Evolutionary conservation across 1,284 basidiomycete genomes (phyloP).

Genomic region (Ganoderma resinaceum): DNA sequence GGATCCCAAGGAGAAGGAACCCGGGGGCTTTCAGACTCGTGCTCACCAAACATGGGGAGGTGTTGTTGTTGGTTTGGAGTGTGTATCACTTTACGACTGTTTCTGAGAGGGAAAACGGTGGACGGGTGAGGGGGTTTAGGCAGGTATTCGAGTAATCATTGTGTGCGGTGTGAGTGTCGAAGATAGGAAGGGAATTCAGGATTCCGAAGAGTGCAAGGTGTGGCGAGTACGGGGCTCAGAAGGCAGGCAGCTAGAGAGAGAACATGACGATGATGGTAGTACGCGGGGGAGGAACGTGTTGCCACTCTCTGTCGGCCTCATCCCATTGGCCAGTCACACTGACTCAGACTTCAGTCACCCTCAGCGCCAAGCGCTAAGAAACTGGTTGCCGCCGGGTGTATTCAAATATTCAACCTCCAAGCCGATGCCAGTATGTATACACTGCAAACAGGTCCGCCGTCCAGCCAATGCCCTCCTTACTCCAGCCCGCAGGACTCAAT

Average conservation of each 20-base stretch:
- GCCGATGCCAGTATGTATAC: background rate
- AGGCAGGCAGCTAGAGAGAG: constrained; percentile 10
- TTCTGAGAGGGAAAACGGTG: constrained; percentile 12
- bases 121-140: constrained; percentile 22
- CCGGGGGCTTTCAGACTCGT: constrained; percentile 76
- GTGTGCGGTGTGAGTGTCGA: constrained; percentile 33
- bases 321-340: background rate
- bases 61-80: constrained; percentile 8
- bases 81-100: constrained; percentile 26
- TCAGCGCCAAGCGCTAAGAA: too few species aligned
- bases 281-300: constrained; percentile 7
- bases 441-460: background rate
- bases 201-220: constrained; percentile 10
- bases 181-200: constrained; percentile 16
- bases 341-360: background rate
- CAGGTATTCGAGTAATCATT: constrained; percentile 73
- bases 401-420: too few species aligned
- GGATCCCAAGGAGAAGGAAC: constrained; percentile 83
- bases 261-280: background rate
- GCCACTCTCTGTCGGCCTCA: background rate
- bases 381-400: too few species aligned
- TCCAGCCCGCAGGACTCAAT: constrained; percentile 30
- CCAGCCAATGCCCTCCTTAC: background rate
- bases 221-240: constrained; percentile 10
- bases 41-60: constrained; percentile 76